These are phyloP conservation scores for Isabelozyma heimii DNA, from an alignment of 805 yeast genomes.

Conservation along the genomic window DNA sequence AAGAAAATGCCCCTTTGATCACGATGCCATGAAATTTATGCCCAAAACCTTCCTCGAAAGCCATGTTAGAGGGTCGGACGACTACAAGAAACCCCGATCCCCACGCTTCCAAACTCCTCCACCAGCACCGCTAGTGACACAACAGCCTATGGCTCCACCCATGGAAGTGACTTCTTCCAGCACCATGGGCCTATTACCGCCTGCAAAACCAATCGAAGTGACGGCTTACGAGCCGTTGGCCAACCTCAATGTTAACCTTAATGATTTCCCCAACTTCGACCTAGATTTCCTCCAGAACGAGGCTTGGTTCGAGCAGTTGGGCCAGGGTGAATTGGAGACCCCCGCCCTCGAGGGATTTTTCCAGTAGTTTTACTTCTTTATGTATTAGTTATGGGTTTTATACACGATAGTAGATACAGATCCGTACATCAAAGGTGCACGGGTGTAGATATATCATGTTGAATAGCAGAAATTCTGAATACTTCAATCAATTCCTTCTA, in stretches of 20 bases:
- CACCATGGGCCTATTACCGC: neutral
- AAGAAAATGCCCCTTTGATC: constrained; percentile 34
- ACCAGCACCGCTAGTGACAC: neutral
- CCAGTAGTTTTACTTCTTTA: constrained; percentile 9
- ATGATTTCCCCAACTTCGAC: constrained; percentile 16
- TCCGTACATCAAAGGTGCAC: neutral
- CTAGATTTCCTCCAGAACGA: constrained; percentile 30
- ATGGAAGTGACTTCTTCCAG: neutral
- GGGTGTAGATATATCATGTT: too few relatives aligned
- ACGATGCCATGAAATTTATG: constrained; percentile 7
- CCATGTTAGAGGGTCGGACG: neutral
- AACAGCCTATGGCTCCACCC: neutral
- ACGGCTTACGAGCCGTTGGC: neutral
- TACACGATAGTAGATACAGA: neutral
- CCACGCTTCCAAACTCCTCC: neutral
- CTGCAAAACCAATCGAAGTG: neutral
- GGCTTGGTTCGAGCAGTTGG: constrained; percentile 20
- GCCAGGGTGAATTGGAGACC: constrained; percentile 9
- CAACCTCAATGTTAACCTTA: neutral
- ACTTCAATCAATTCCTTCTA: too few relatives aligned
- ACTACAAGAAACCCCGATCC: neutral
- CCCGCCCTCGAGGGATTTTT: constrained; percentile 19
- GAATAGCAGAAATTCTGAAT: too few relatives aligned
- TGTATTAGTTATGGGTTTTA: neutral
- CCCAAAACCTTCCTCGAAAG: constrained; percentile 1